Evolutionary conservation across 73 alveolate genomes (phyloP).

Genomic region (Paramecium primaurelia): DNA sequence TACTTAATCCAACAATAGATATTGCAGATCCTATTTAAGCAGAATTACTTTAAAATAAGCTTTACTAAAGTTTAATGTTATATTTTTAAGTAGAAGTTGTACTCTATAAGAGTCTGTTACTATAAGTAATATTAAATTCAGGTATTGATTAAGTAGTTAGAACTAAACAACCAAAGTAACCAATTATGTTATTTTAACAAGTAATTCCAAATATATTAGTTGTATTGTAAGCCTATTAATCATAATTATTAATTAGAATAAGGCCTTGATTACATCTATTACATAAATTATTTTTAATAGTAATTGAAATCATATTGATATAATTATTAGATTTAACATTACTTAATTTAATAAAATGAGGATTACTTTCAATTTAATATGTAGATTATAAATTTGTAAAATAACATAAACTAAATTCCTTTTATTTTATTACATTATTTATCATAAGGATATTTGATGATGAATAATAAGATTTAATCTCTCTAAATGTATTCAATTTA

Average conservation of each 20-base stretch:
- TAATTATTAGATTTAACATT: neutral
- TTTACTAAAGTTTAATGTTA: neutral
- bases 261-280: neutral
- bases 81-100: neutral
- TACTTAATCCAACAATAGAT: neutral
- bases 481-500: neutral
- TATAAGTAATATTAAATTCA: neutral
- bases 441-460: neutral
- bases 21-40: neutral
- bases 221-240: neutral
- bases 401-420: neutral
- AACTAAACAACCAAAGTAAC: slow-evolving; percentile 2
- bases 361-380: neutral
- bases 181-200: neutral
- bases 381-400: neutral
- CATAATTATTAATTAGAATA: neutral
- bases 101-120: neutral
- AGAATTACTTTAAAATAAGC: neutral
- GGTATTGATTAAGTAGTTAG: neutral
- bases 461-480: neutral
- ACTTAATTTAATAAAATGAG: neutral
- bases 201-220: neutral
- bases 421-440: neutral
- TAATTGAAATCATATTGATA: neutral
- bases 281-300: neutral